phyloP scores from a whole-genome alignment of 169 alveolate genomes.

The Plasmodium inui region DNA sequence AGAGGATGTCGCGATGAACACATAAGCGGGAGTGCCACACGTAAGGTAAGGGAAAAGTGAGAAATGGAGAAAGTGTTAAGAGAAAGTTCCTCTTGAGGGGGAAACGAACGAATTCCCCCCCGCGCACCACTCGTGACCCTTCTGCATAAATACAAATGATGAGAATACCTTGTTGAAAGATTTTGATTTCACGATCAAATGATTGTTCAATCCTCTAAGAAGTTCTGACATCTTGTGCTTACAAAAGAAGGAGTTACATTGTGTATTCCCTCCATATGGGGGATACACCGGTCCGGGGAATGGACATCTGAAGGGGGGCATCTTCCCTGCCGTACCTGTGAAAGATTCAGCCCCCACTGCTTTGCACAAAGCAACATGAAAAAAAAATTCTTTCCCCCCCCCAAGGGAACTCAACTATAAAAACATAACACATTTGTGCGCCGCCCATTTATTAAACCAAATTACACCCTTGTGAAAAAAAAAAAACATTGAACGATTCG shows the following conservation, averaged over 20 bases:
- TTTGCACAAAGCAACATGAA: not conserved
- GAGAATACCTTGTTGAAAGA: constrained; percentile 23
- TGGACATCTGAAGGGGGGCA: not conserved
- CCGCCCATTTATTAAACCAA: not conserved
- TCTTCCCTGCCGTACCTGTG: not conserved
- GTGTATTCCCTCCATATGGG: not conserved
- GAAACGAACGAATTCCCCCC: not conserved
- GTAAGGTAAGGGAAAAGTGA: not conserved
- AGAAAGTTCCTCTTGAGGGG: not conserved
- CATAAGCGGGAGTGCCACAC: not conserved
- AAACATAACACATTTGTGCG: not conserved
- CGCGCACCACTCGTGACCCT: not conserved
- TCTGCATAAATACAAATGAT: constrained; percentile 48
- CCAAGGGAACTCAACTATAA: not conserved
- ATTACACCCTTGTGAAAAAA: not conserved
- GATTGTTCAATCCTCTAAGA: constrained; percentile 69
- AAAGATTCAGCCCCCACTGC: not conserved
- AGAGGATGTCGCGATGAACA: not conserved
- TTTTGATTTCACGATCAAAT: constrained; percentile 66
- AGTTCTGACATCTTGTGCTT: constrained; percentile 43
- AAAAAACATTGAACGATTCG: constrained; percentile 70
- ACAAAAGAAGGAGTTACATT: constrained; percentile 8
- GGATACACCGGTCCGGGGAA: not conserved
- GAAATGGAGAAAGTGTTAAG: not conserved
- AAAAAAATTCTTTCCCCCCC: not conserved